Percentiles rank a stretch among this genome's conserved stretches.
Evolutionary conservation across 2,329 filamentous ascomycete genomes (phyloP).

Genomic region (Sclerotinia glacialis): DNA sequence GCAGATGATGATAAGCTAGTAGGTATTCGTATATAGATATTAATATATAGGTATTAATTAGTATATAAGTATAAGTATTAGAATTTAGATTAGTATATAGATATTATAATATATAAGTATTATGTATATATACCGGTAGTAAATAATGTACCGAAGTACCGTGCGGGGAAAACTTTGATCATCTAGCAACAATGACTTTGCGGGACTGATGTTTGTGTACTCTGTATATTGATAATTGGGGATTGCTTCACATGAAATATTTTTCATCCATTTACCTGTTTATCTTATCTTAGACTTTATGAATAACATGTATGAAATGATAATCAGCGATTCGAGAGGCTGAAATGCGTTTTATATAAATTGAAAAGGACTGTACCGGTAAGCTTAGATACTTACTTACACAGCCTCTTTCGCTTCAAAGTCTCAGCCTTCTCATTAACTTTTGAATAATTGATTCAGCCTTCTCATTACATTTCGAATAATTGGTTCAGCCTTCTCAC

Average conservation of each 20-base stretch:
- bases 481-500: constrained; percentile 1
- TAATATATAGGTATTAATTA: too few species aligned
- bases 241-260: background rate
- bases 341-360: background rate
- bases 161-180: background rate
- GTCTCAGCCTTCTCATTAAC: background rate
- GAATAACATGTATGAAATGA: background rate
- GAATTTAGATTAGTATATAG: too few species aligned
- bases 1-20: background rate
- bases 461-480: too few species aligned
- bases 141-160: background rate
- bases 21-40: too few species aligned
- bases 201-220: too few species aligned
- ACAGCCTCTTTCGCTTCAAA: background rate
- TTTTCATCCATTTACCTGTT: too few species aligned
- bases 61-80: too few species aligned
- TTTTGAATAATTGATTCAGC: background rate
- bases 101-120: too few species aligned
- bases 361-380: too few species aligned
- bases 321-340: background rate
- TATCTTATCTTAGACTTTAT: background rate
- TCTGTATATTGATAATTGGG: background rate
- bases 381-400: too few species aligned
- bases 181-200: background rate
- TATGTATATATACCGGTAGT: too few species aligned